Percentiles rank a stretch among this genome's conserved stretches.
phyloP scores from a whole-genome alignment of 306 rosid species.

The Amphicarpaea edgeworthii region DNA sequence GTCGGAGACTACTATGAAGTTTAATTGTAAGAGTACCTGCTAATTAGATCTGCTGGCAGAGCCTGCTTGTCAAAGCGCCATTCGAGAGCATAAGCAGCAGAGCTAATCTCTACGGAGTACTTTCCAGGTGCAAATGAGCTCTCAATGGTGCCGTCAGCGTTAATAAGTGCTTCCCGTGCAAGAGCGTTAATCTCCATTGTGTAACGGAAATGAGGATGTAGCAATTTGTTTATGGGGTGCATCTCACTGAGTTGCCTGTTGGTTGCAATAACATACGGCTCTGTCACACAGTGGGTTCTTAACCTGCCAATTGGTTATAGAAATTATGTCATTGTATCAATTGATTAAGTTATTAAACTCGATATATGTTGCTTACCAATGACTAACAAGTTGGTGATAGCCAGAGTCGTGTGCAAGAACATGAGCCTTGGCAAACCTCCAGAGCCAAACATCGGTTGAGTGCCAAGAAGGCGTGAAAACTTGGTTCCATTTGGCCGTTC shows the following conservation, averaged over 20 bases:
- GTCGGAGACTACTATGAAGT: not conserved
- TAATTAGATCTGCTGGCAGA: constrained; percentile 78
- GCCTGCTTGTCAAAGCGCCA: constrained; percentile 78
- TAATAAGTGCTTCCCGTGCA: constrained; percentile 81
- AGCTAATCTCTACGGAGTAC: constrained; percentile 69
- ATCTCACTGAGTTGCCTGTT: constrained; percentile 79
- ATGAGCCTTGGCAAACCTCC: constrained; percentile 89
- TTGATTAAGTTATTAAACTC: not conserved
- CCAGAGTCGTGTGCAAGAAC: constrained; percentile 91
- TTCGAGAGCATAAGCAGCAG: constrained; percentile 64
- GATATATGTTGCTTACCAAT: constrained; percentile 65
- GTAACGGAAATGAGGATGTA: constrained; percentile 90
- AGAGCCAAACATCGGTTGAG: constrained; percentile 77
- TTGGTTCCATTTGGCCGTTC: constrained; percentile 62
- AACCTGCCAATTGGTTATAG: too few species aligned
- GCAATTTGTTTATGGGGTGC: constrained; percentile 78
- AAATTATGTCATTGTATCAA: not conserved
- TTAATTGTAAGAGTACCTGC: constrained; percentile 53
- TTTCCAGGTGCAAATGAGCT: constrained; percentile 63
- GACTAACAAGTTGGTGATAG: constrained; percentile 87
- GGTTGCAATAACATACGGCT: constrained; percentile 87
- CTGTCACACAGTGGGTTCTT: constrained; percentile 80
- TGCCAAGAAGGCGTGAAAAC: constrained; percentile 68
- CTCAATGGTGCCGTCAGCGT: constrained; percentile 77
- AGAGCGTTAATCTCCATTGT: constrained; percentile 86